Evolutionary conservation across 140 eudicot species (phyloP).

Genomic region (Anethum foeniculum): DNA sequence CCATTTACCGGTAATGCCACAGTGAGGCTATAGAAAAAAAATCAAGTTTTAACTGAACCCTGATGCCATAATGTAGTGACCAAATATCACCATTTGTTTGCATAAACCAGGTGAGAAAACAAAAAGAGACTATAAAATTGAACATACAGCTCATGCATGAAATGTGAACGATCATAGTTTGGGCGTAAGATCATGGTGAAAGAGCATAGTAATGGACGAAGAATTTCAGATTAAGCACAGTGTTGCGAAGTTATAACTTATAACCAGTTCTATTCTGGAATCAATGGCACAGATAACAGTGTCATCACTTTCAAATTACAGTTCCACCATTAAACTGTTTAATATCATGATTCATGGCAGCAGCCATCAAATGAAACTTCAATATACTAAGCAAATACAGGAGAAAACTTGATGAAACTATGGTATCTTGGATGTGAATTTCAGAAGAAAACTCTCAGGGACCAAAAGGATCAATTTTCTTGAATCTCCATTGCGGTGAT

Average conservation of each 20-base stretch:
- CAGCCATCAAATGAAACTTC: neutral
- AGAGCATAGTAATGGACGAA: neutral
- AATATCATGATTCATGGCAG: conserved; percentile 1
- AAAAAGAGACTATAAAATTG: neutral
- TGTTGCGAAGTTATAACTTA: neutral
- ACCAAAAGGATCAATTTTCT: neutral
- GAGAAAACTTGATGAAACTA: neutral
- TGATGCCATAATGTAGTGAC: neutral
- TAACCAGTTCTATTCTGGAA: neutral
- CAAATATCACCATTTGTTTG: neutral
- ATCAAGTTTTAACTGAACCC: neutral
- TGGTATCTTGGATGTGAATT: neutral
- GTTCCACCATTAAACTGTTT: conserved; percentile 2
- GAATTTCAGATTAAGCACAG: neutral
- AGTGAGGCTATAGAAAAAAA: neutral
- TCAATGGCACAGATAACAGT: neutral
- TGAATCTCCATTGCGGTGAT: conserved; percentile 8
- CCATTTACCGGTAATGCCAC: neutral
- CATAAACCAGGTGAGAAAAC: neutral
- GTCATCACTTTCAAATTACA: conserved; percentile 4
- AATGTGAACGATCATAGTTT: conserved; percentile 2
- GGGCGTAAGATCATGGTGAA: too few relatives aligned
- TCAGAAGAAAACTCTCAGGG: neutral
- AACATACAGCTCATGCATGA: neutral
- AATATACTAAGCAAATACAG: neutral